These are phyloP conservation scores for Apiotrichum sp. DNA, from an alignment of 1,284 basidiomycete species.

Conservation along the genomic window DNA sequence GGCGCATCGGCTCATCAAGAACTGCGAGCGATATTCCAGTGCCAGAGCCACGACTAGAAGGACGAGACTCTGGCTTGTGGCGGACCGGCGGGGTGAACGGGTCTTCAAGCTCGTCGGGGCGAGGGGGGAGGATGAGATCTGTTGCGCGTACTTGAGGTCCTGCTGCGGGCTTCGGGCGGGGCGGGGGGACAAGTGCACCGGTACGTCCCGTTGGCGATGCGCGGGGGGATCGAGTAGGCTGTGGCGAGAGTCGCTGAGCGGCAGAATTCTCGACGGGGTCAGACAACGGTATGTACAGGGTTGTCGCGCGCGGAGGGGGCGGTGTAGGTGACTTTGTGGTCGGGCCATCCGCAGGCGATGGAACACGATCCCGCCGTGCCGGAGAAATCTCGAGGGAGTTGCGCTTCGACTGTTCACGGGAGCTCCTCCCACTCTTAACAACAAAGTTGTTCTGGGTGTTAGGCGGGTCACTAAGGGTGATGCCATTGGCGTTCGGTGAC, in stretches of 20 bases:
- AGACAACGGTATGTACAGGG: background rate
- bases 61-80: background rate
- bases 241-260: background rate
- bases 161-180: background rate
- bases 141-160: background rate
- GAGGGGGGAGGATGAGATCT: conserved; percentile 27
- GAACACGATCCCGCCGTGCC: background rate
- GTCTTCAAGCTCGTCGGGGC: conserved; percentile 34
- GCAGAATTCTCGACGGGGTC: background rate
- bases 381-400: background rate
- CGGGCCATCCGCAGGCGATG: background rate
- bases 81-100: background rate
- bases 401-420: background rate
- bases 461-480: background rate
- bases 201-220: background rate
- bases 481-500: background rate
- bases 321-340: background rate
- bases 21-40: conserved; percentile 6
- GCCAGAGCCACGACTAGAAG: conserved; percentile 11
- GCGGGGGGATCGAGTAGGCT: background rate
- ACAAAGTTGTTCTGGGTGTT: background rate
- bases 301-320: background rate
- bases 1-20: conserved; percentile 29
- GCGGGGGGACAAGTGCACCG: background rate
- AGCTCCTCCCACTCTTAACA: background rate